Base-by-base conservation (phyloP, 163 green algal genomes). In the Prototheca cutis region DNA sequence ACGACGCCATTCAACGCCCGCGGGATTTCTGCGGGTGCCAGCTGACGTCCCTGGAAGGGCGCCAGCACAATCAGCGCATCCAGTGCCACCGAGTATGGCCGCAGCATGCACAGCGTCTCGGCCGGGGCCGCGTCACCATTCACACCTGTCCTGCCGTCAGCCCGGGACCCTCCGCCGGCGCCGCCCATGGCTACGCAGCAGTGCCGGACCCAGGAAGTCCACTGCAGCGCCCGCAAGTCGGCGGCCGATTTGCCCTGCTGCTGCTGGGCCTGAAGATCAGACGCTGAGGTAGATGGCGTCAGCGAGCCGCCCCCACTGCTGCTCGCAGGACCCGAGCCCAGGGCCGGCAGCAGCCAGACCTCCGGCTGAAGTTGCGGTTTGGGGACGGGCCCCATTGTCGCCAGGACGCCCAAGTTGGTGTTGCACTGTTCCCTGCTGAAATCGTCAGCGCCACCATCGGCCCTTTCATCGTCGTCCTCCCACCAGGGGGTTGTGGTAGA, bases 1-100 rank as follows among this genome's bases (percentile, higher is more conserved):
- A 86, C 61, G 0, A 71, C 63, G 10, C 75, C 74, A 45, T 87
- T 88, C 32, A 90, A 57, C 1, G 68, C 77, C 4, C 58, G 33
- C 3, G 63, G 52, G 1, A 80, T 33, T 52, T 83, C 65, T 2
- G 32, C 19, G 5, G 61, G 31, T 0, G 66, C 21, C 29, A 84
- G 42, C n/a, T n/a, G n/a, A n/a, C n/a, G n/a, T n/a, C n/a, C n/a
- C n/a, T n/a, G n/a, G n/a, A n/a, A n/a, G n/a, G n/a, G n/a, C n/a
- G n/a, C n/a, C n/a, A n/a, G n/a, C n/a, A n/a, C n/a, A n/a, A n/a
- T n/a, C n/a, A n/a, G n/a, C n/a, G n/a, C n/a, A n/a, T n/a, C n/a
- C n/a, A n/a, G n/a, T n/a, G n/a, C n/a, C n/a, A 73, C 61, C n/a
- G 29, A 55, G 42, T 64, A 80, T 2, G 74, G 74, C 19, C 42